Evolutionary conservation across 345 rosid species (phyloP), one percentile per base, ranked within the genome.

Genomic region (Laguncularia racemosa): DNA sequence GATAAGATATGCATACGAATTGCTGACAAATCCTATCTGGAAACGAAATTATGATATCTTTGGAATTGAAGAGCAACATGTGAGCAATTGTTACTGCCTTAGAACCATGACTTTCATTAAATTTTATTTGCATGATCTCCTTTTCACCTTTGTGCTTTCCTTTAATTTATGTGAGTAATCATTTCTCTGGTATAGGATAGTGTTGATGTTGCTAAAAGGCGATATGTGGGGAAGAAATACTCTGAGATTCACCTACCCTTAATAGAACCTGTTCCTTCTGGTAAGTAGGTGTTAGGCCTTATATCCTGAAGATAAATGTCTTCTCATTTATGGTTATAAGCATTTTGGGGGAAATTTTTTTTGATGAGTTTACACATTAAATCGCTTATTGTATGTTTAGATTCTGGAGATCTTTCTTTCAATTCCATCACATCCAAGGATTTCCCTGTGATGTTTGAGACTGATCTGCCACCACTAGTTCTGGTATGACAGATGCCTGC

Each of bases 1-100:
- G 98, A 72, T 79, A 48, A 89, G 61, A 47, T 89, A 89, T 76
- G 91, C 93, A 20, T 89, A 81, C 64, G 98, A 92, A 76, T 66
- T 92, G 60, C 70, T 92, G 71, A 78, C 67, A 6, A 79, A 89
- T 80, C 76, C 74, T 47, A 53, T 74, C 46, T 84, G 91, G 95
- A 92, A 84, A 82, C 78, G 93, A 65, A 83, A 89, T 63, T 92
- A 84, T 73, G 96, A 86, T 58, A 18, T 78, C 9, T 92, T 83
- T 65, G 81, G 82, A 58, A 71, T 92, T 65, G 95, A 92, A 62
- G 93, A 92, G 73, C 78, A 86, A 49, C 67, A 43, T 50, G 98
- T 89, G 74, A 80, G 96, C 81, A 60, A 26, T 64, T 62, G 13
- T 19, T 56, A 50, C 51, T 61, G 43, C 33, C n/a, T 21, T 16